Base-by-base conservation (phyloP, 306 rosid genomes). In the Acmispon strigosus region DNA sequence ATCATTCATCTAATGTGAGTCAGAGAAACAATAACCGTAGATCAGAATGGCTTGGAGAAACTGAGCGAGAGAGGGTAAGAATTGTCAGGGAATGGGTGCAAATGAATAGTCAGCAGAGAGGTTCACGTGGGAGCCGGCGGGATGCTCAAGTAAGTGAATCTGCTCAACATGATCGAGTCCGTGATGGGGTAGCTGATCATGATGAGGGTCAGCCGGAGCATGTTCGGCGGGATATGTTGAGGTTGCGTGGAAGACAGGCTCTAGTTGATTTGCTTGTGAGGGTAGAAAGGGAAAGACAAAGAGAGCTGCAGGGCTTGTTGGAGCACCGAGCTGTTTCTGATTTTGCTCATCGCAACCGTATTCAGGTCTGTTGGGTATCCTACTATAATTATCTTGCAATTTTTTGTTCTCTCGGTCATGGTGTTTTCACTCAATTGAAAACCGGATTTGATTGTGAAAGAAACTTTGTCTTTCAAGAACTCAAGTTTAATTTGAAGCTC, bases 51-150 rank as follows among this genome's bases (percentile, higher is more conserved):
- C 99, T 95, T 72, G 99, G 99, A 58, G 99, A 95, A 87, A 89
- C 97, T n/a, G 99, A 95, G 83, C 96, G 99, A 32, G 99, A 89
- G 78, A 87, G 99, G 85, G 99, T 95, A 70, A 91, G 99, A 83
- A 87, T 86, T 76, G 97, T 87, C 50, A 87, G 99, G 83, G 99
- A 95, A 79, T 91, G 99, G 97, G 99, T 95, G 74, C 99, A 91
- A 83, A 95, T 86, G 97, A 86, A 91, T 51, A 91, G 96, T 80
- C 97, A 95, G 82, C 96, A 91, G 74, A 85, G 99, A 85, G 96
- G 90, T 74, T 80, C 91, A 19, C 96, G 99, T 43, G 92, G 96
- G 57, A 83, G 86, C 75, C 82, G 92, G 29, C 85, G 96, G 76
- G 97, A 89, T 75, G 78, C 81, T 78, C 96, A 76, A 69, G 87